A percentile compares a stretch with the other conserved stretches of the same genome.
Evolutionary conservation across 495 filamentous ascomycete species (phyloP).

Genomic region (Talaromyces trachyspermus): DNA sequence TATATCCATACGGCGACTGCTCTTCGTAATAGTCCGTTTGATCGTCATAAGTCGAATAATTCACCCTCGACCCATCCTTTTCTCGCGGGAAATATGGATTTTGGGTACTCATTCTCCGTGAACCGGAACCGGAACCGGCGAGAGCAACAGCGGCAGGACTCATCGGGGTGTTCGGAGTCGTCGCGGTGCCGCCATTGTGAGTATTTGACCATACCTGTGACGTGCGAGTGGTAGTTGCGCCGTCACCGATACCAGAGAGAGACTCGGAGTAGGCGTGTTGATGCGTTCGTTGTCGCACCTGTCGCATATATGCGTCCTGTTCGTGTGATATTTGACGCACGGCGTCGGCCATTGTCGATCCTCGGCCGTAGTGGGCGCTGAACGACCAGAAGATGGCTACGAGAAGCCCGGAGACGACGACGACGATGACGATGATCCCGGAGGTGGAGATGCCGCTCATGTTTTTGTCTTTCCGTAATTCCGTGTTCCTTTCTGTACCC

Average conservation of each 20-base stretch:
- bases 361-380: neutral
- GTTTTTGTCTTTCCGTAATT: neutral
- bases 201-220: neutral
- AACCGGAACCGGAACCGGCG: no score
- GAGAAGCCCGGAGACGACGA: neutral
- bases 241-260: neutral
- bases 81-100: no score
- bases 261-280: conserved; percentile 1
- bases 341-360: neutral
- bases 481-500: neutral
- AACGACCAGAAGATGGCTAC: conserved; percentile 7
- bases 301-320: conserved; percentile 9
- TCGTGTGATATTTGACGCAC: conserved; percentile 1
- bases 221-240: neutral
- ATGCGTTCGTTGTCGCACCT: conserved; percentile 8
- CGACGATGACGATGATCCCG: conserved; percentile 4
- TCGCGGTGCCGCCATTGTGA: neutral
- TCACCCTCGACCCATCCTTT: neutral
- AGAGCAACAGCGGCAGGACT: no score
- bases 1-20: conserved; percentile 1
- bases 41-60: neutral
- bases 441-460: conserved; percentile 3
- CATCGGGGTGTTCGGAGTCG: neutral
- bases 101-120: no score
- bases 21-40: neutral